Conservation (phyloP, 2,329 filamentous ascomycete genomes). For the Fusarium sulawesiense region DNA sequence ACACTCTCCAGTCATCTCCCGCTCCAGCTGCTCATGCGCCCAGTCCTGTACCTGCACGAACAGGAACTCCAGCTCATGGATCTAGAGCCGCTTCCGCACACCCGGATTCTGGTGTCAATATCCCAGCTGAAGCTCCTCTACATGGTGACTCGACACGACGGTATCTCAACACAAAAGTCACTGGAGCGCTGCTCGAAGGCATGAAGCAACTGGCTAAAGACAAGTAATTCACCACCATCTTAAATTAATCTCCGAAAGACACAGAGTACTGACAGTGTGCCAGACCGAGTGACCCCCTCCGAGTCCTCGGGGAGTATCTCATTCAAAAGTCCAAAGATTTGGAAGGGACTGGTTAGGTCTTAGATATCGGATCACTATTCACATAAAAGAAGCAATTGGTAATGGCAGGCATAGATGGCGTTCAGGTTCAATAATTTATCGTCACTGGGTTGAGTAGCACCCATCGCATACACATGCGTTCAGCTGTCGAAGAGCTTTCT, state of each 20-base stretch:
- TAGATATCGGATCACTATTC: conserved; percentile 5
- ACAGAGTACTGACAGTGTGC: conserved; percentile 17
- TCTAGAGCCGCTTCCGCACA: conserved; percentile 69
- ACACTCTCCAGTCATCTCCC: conserved; percentile 52
- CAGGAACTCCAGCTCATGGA: conserved; percentile 61
- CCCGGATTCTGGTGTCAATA: conserved; percentile 63
- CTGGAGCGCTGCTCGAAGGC: conserved; percentile 74
- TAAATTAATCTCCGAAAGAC: conserved; percentile 53
- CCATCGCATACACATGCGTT: conserved; percentile 47
- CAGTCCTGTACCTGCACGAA: conserved; percentile 58
- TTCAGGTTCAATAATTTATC: conserved; percentile 41
- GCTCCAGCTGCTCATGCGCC: conserved; percentile 52
- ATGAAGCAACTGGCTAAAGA: conserved; percentile 80
- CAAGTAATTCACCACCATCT: conserved; percentile 60
- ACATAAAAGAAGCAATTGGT: conserved; percentile 10
- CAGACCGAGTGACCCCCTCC: conserved; percentile 75
- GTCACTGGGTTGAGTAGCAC: conserved; percentile 43
- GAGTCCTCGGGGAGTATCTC: conserved; percentile 76
- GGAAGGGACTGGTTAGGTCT: conserved; percentile 55
- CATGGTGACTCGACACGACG: conserved; percentile 76
- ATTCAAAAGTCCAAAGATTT: conserved; percentile 75
- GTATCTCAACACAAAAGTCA: conserved; percentile 79
- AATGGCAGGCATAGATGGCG: conserved; percentile 38
- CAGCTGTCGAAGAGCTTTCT: conserved; percentile 52
- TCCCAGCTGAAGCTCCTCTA: conserved; percentile 69